Conservation (phyloP, 225 moss, liverwort and hornwort species). For the Antitrichia curtipendula region DNA sequence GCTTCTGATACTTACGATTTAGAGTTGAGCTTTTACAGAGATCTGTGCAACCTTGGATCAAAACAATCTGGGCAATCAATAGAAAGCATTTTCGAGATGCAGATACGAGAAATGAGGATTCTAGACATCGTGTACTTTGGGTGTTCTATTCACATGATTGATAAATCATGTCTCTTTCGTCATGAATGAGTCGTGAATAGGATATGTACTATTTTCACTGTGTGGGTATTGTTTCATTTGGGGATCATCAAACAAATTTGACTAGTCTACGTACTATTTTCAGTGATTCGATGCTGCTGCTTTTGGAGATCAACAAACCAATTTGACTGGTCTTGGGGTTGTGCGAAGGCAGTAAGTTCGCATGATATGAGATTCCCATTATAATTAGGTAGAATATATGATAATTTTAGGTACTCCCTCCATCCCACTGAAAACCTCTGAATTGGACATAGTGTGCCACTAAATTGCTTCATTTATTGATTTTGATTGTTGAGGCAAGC, state of each 20-base stretch:
- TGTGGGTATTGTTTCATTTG: background rate
- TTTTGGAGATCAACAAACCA: background rate
- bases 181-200: background rate
- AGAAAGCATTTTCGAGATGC: background rate
- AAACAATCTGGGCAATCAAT: background rate
- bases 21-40: background rate
- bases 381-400: too few relatives aligned
- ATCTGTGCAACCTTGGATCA: background rate
- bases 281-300: background rate
- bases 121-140: background rate
- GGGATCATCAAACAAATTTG: background rate
- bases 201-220: background rate
- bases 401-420: background rate
- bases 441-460: too few relatives aligned
- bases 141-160: background rate
- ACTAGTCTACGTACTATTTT: background rate
- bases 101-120: background rate
- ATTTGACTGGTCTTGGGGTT: background rate
- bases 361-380: background rate
- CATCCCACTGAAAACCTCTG: too few relatives aligned
- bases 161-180: background rate
- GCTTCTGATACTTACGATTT: background rate
- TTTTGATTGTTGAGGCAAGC: too few relatives aligned
- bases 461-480: too few relatives aligned
- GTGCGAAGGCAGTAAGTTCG: too few relatives aligned